Evolutionary conservation across 345 rosid genomes (phyloP), one percentile per base, ranked within the genome.

Genomic region (Alliaria petiolata): DNA sequence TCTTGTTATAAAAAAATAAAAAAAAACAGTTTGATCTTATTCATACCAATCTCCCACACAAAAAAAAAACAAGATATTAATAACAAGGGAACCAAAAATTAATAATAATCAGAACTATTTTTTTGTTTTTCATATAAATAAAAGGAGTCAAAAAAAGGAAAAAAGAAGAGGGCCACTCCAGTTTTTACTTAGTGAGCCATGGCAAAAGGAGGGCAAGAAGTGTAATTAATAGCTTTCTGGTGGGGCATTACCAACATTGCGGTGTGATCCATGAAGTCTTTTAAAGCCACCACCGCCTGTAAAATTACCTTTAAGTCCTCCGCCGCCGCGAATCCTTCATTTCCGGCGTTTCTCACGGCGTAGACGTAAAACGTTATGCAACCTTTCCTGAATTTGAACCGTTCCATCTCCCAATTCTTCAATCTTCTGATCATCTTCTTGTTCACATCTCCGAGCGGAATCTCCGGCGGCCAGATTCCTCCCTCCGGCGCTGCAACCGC

Each of bases 261-360:
- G 9, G 97, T 95, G 68, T 95, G 97, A 82, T 95, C 99, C 87
- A 95, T 79, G 86, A 95, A 95, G 79, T 95, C 97, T 54, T 91
- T 91, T 20, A 95, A 88, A 36, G 87, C 83, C 38, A 86, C 89
- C 68, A 95, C 99, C 40, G 99, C 91, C 56, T 95, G 87, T 36
- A 95, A 77, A 26, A 95, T 83, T 31, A 79, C 76, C 72, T 91
- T 85, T 28, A 95, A 69, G 64, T 95, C 99, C 67, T 89, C 95
- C n/a, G 87, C 93, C 17, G 85, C 82, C 34, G 82, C 71, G 44
- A 95, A 95, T 0, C 95, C 95, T 31, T 78, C 10, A 20, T 25
- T 78, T 0, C 96, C 97, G 13, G 47, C 61, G 7, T 81, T 63
- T 58, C 93, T 81, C 59, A 88, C 96, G 0, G 96, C 99, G 73